Percentiles rank a stretch among this genome's conserved stretches.
Conservation (phyloP, 148 eudicot species). For the Camellia granthamiana region DNA sequence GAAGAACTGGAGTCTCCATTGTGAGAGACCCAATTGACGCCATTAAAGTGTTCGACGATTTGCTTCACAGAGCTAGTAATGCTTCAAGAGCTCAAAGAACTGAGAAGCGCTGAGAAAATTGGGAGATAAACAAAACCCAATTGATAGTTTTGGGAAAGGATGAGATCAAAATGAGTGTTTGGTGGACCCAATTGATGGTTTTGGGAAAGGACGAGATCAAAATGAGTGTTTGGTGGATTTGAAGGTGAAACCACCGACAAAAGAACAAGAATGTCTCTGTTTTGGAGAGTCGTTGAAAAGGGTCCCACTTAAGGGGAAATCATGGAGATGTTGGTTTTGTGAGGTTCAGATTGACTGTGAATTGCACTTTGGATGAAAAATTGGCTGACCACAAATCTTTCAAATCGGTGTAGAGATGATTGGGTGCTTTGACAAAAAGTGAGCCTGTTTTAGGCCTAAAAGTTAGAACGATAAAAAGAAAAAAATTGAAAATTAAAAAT, state of each 20-base stretch:
- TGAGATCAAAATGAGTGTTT: not conserved
- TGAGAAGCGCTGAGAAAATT: not conserved
- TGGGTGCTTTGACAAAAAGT: no score
- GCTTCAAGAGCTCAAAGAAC: no score
- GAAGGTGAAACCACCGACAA: not conserved
- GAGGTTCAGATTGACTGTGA: constrained; percentile 8
- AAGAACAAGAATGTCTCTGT: not conserved
- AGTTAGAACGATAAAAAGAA: no score
- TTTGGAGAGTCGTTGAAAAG: not conserved
- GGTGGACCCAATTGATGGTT: constrained; percentile 3
- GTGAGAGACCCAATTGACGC: constrained; percentile 33
- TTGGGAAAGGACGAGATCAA: not conserved
- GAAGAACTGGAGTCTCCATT: constrained; percentile 39
- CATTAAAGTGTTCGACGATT: constrained; percentile 40
- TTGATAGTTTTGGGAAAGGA: constrained; percentile 2
- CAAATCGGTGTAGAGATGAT: not conserved
- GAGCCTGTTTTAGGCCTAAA: no score
- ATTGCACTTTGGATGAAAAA: not conserved
- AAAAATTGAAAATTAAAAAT: no score
- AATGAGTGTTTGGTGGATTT: not conserved
- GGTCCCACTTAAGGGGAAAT: constrained; percentile 10
- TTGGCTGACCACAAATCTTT: not conserved
- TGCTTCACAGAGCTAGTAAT: constrained; percentile 33
- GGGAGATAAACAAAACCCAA: constrained; percentile 10
- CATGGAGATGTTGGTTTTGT: not conserved